These are phyloP conservation scores for Gliomastix tumulicola DNA, from an alignment of 2,329 filamentous ascomycete species.

Conservation along the genomic window DNA sequence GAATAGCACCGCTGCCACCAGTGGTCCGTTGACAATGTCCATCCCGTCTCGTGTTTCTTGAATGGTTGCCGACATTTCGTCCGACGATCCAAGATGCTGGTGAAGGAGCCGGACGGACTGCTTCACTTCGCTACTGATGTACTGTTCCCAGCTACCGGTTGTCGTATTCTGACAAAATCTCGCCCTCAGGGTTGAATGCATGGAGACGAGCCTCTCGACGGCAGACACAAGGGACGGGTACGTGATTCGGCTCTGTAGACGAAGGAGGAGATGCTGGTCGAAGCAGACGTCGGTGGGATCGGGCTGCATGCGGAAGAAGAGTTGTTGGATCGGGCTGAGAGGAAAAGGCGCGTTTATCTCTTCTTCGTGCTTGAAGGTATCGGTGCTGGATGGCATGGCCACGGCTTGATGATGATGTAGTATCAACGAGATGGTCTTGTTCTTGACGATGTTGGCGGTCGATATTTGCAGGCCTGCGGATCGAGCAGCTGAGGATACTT, in stretches of 20 bases:
- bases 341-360: constrained; percentile 22
- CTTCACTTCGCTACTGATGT: no score
- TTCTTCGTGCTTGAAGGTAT: no score
- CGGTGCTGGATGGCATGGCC: no score
- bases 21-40: no score
- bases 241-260: neutral
- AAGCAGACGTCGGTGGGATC: no score
- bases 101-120: no score
- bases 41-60: no score
- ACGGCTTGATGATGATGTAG: no score
- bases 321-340: constrained; percentile 8
- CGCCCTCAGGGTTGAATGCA: constrained; percentile 5
- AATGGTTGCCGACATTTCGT: no score
- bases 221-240: neutral
- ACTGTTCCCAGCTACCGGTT: no score
- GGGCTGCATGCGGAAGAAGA: constrained; percentile 3
- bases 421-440: constrained; percentile 7
- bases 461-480: constrained; percentile 9
- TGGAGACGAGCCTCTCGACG: constrained; percentile 2
- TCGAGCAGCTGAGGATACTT: constrained; percentile 25
- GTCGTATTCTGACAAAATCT: neutral
- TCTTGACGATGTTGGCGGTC: constrained; percentile 3
- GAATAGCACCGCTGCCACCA: no score
- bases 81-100: no score
- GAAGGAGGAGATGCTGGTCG: constrained; percentile 2